phyloP scores from a whole-genome alignment of 306 rosid genomes.

The Quercus berberidifolia region DNA sequence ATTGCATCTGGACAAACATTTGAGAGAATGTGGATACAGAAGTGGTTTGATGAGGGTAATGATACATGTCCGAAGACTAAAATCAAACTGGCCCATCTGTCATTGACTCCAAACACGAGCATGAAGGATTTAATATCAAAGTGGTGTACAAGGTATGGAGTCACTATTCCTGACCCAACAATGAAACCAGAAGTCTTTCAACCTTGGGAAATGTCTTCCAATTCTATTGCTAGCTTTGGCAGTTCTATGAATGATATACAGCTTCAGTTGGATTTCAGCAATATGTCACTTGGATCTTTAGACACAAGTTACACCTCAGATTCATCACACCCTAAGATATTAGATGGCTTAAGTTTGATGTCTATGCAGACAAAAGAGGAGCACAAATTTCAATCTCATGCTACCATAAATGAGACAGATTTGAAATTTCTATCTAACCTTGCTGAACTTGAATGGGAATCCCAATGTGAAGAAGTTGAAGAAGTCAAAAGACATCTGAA shows the following conservation, averaged over 20 bases:
- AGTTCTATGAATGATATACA: slow-evolving; percentile 64
- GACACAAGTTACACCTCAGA: slow-evolving; percentile 60
- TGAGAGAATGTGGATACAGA: slow-evolving; percentile 82
- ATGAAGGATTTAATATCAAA: slow-evolving; percentile 65
- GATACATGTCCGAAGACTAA: slow-evolving; percentile 67
- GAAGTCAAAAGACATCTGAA: slow-evolving; percentile 48
- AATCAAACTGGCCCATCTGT: slow-evolving; percentile 37
- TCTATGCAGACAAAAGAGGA: slow-evolving; percentile 25
- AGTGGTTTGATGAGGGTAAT: slow-evolving; percentile 82
- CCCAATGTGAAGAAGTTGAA: slow-evolving; percentile 64
- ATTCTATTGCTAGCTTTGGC: slow-evolving; percentile 70
- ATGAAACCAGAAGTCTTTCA: slow-evolving; percentile 27
- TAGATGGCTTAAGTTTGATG: slow-evolving; percentile 29
- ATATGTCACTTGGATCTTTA: slow-evolving; percentile 61
- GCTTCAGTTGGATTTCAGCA: slow-evolving; percentile 63
- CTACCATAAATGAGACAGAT: slow-evolving; percentile 32
- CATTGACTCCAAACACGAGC: slow-evolving; percentile 53
- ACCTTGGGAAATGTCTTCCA: slow-evolving; percentile 46
- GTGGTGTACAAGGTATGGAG: slow-evolving; percentile 63
- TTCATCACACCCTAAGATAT: slow-evolving; percentile 28
- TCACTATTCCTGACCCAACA: slow-evolving; percentile 54
- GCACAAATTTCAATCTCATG: slow-evolving; percentile 24
- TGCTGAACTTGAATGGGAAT: slow-evolving; percentile 64
- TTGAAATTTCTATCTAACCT: slow-evolving; percentile 51
- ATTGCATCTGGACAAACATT: slow-evolving; percentile 78